Base-by-base conservation (phyloP, 2,329 filamentous ascomycete genomes). In the Salinomyces thailandicus region DNA sequence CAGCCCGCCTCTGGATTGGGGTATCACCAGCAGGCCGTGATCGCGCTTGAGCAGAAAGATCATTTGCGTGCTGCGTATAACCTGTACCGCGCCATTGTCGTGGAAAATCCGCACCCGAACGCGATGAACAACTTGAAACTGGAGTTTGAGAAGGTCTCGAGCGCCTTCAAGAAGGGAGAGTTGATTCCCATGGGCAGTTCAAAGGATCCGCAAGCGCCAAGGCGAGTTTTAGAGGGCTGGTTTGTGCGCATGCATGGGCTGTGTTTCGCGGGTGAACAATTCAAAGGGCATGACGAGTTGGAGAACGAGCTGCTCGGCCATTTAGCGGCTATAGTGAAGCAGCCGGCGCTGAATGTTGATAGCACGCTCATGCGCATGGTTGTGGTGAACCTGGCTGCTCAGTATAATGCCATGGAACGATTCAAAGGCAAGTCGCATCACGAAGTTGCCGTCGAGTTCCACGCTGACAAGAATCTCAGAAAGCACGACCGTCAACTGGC, bases 11-110 rank as follows among this genome's bases (percentile, higher is more conserved):
- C 82, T 31, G 89, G 89, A 18, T 75, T 79, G 44, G 82, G 85
- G 12, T 82, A 93, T 53, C 89, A 98, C 53, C 91, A 96, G 59
- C 77, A 91, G 58, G 87, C 84, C 22, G 83, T 96, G 22, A 80
- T 96, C 41, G 80, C 81, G 41, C 72, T 85, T 32, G 79, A 81
- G 36, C 77, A 87, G 50, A 74, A 73, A 39, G 81, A 89, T 48
- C 82, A 93, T 55, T 72, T 96, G 34, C 77, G 85, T 43, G 79
- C 85, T 7, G 80, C 93, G 18, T 96, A 95, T 60, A 79, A 94
- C 58, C 75, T 96, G 27, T 91, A 94, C 55, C 79, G 87, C 44
- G 80, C 87, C 12, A 71, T 91, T 48, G 78, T 79, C 6, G 79
- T 85, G 19, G 70, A 77, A 35, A 69, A 79, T 27, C 85, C 86